These are phyloP conservation scores for Aureobasidium sp. DNA, from an alignment of 2,329 filamentous ascomycete species.

Conservation along the genomic window DNA sequence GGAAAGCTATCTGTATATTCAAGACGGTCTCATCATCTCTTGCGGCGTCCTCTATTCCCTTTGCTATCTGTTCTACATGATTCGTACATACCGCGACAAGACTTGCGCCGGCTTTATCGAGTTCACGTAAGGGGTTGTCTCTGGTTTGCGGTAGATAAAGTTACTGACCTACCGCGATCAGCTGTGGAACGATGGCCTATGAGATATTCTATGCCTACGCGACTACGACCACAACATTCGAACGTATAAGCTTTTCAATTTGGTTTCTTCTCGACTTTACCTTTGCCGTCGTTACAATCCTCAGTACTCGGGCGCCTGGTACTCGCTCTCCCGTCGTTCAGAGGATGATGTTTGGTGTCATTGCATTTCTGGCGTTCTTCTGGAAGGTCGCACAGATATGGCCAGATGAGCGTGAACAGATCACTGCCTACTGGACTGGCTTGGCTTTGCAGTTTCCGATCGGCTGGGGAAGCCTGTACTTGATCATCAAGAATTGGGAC, in stretches of 20 bases:
- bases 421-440: conserved; percentile 37
- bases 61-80: conserved; percentile 37
- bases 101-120: conserved; percentile 29
- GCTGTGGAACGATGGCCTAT: conserved; percentile 31
- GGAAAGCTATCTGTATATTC: conserved; percentile 35
- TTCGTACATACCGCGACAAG: conserved; percentile 32
- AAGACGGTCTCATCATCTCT: conserved; percentile 35
- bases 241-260: conserved; percentile 31
- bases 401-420: conserved; percentile 35
- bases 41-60: conserved; percentile 36
- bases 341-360: conserved; percentile 25
- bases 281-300: conserved; percentile 30
- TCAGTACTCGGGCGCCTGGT: conserved; percentile 25
- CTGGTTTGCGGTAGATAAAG: too few relatives aligned
- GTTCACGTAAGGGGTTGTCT: conserved; percentile 18
- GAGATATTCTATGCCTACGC: conserved; percentile 35
- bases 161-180: neutral
- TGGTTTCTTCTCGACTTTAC: conserved; percentile 34
- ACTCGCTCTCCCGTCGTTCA: conserved; percentile 22
- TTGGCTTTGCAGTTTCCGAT: conserved; percentile 34
- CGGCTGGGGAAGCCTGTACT: conserved; percentile 30
- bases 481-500: conserved; percentile 27
- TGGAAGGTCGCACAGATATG: conserved; percentile 25
- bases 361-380: conserved; percentile 27
- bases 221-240: conserved; percentile 30